phyloP scores from a whole-genome alignment of 441 rosid species.

The Corymbia citriodora region DNA sequence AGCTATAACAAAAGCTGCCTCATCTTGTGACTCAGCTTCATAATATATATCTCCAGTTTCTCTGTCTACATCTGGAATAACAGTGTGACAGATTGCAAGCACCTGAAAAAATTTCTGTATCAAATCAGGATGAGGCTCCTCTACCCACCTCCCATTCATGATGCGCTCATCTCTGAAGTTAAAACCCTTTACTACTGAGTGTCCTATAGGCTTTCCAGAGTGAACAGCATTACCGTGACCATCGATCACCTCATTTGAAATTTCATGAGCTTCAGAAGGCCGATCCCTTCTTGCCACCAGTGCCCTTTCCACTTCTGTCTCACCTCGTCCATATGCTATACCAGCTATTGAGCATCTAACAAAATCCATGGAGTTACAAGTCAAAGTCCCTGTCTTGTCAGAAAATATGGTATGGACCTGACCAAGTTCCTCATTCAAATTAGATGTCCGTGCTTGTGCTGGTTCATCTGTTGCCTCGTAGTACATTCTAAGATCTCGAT shows the following conservation, averaged over 20 bases:
- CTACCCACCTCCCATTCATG: constrained; percentile 1
- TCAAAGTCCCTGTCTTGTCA: constrained; percentile 15
- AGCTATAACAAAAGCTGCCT: constrained; percentile 7
- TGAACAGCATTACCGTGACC: neutral
- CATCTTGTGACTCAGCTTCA: constrained; percentile 11
- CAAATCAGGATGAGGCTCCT: neutral
- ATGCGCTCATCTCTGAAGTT: constrained; percentile 8
- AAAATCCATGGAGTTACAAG: constrained; percentile 20
- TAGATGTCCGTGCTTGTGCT: constrained; percentile 6
- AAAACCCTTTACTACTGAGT: neutral
- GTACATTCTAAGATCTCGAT: neutral
- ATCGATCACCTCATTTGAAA: fast-evolving
- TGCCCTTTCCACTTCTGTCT: constrained; percentile 10
- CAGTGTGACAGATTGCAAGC: constrained; percentile 12
- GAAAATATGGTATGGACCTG: constrained; percentile 8
- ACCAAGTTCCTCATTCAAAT: constrained; percentile 18
- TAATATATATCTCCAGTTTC: neutral
- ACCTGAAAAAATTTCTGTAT: neutral
- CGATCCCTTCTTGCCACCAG: neutral
- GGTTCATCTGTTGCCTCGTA: neutral
- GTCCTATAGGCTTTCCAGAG: neutral
- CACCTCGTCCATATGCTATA: neutral
- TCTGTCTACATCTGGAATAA: neutral
- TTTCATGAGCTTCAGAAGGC: neutral
- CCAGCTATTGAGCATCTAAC: constrained; percentile 11